Conservation (phyloP, 2,329 filamentous ascomycete species). For the Fusarium newnesense region DNA sequence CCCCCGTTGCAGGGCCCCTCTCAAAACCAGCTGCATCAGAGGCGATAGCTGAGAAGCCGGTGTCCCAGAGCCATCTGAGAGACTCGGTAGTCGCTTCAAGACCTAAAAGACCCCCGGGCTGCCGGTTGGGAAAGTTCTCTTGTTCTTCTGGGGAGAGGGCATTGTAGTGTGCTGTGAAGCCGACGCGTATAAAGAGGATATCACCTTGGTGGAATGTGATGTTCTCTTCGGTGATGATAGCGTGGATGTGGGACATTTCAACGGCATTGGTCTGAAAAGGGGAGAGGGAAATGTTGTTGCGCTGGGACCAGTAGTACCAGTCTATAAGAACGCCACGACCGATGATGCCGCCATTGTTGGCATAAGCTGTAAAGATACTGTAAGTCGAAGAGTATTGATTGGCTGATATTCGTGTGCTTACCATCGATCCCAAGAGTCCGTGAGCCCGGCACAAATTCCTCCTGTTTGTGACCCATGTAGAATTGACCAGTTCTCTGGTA, state of each 20-base stretch:
- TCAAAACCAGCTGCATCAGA: neutral
- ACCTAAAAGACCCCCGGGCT: neutral
- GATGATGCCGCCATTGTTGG: neutral
- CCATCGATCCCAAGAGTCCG: neutral
- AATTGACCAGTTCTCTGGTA: neutral
- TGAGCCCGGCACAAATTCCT: neutral
- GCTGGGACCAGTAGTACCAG: neutral
- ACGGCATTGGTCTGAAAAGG: neutral
- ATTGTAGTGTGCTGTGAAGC: neutral
- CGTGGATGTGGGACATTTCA: neutral
- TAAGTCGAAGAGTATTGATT: accelerated
- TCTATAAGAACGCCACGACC: neutral
- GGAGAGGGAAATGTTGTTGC: neutral
- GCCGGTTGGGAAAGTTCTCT: neutral
- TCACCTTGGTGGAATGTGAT: neutral
- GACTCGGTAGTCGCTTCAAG: neutral
- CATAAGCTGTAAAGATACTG: neutral
- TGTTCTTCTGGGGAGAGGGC: neutral
- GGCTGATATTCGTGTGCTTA: neutral
- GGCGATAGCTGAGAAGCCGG: neutral
- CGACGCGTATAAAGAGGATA: neutral
- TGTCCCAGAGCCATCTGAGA: neutral
- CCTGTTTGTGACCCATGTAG: neutral
- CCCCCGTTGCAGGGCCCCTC: neutral
- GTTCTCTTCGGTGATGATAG: neutral